Base-by-base conservation (phyloP, 768 basidiomycete species). In the Dacryopinax spathularia region DNA sequence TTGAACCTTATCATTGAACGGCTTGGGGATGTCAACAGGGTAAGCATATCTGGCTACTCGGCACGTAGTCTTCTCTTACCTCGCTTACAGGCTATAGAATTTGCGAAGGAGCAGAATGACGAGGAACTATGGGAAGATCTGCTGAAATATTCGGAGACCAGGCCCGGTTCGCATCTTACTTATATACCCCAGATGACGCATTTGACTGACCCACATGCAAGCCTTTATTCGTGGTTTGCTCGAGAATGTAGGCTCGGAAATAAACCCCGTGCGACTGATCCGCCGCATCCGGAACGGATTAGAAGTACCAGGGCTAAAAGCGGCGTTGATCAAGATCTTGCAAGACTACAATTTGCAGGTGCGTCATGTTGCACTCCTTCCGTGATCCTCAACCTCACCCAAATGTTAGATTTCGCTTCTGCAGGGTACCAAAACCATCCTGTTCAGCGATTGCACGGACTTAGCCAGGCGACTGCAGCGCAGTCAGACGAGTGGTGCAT, bases 81-180 rank as follows among this genome's bases (percentile, higher is more conserved):
- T 60, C 2, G 15, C 20, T 7, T 27, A 6, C 66, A 92, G 91
- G 92, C 95, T 2, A 98, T 99, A 69, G 95, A 97, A 64, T 99
- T 99, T 66, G 95, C 94, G 1, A 95, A 94, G 70, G 93, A 97
- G 72, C 95, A 97, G 73, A 87, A 86, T 61, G 96, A 98, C 66
- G 87, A 93, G 65, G 96, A 98, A 72, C 82, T 99, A 0, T 99
- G 95, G 96, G 95, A 98, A 69, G 95, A 98, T 71, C 80, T 99
- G 9, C 76, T 99, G 29, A 85, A 81, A 65, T 98, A 98, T 69
- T 95, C 94, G 0, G 96, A 98, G 73, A 94, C 89, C 12, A 79
- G 92, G 64, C 96, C 96, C 36, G 75, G 92, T 92, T 62, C 63
- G 82, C 73, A 33, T 33, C 48, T n/a, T 61, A 27, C 60, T 56